Percentiles rank a stretch among this genome's conserved stretches.
phyloP scores from a whole-genome alignment of 208 protist genomes.

The Acanthamoeba sp. region DNA sequence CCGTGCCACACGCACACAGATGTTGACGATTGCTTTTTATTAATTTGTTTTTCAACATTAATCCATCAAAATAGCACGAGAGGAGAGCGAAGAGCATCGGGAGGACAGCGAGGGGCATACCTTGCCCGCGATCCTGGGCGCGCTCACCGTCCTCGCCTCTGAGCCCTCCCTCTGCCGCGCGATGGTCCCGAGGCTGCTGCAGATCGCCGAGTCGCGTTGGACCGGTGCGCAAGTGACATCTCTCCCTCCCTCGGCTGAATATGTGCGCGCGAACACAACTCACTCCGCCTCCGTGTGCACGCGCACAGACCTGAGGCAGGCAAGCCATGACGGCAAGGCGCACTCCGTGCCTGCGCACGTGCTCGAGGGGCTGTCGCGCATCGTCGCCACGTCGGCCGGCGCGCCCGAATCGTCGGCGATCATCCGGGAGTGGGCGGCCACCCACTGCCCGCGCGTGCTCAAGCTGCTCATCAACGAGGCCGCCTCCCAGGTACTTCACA shows the following conservation, averaged over 20 bases:
- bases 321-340: not conserved
- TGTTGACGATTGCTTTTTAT: not conserved
- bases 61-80: not conserved
- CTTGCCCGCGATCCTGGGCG: not conserved
- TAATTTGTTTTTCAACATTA: not conserved
- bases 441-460: conserved; percentile 1
- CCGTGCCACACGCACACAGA: not conserved
- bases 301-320: not conserved
- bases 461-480: conserved; percentile 6
- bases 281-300: not conserved
- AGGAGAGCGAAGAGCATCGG: conserved; percentile 19
- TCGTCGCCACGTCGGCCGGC: not conserved
- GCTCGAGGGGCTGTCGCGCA: not conserved
- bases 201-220: conserved; percentile 27
- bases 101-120: not conserved
- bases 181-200: conserved; percentile 23
- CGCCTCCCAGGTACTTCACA: not conserved
- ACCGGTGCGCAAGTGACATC: too few relatives aligned
- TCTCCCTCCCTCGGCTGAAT: too few relatives aligned
- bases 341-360: not conserved
- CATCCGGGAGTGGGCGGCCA: not conserved
- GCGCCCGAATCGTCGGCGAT: not conserved
- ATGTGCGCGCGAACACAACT: too few relatives aligned
- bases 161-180: conserved; percentile 14
- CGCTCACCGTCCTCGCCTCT: conserved; percentile 34